Evolutionary conservation across 176 grass and related monocot genomes (phyloP), one percentile per base, ranked within the genome.

Genomic region (Oropetium thomaeum): DNA sequence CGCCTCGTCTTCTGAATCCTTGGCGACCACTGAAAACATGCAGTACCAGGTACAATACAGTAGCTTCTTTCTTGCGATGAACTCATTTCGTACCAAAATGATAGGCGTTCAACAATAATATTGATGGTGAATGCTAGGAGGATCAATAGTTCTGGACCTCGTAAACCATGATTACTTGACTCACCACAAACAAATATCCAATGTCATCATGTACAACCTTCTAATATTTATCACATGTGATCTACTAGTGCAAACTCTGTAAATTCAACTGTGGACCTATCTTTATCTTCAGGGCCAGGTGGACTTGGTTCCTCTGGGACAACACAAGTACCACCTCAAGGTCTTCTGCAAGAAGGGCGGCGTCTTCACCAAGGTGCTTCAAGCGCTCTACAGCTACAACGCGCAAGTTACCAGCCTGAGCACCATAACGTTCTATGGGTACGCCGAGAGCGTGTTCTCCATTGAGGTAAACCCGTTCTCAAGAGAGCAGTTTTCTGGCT

Each of bases 41-140:
- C 76, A 80, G 68, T 89, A 79, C 19, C 88, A 92, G 91, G 96
- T 94, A 82, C n/a, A n/a, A n/a, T n/a, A n/a, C n/a, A n/a, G n/a
- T n/a, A n/a, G n/a, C n/a, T n/a, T n/a, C n/a, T n/a, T n/a, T n/a
- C n/a, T n/a, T n/a, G n/a, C n/a, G n/a, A n/a, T n/a, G n/a, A n/a
- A n/a, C n/a, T n/a, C n/a, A n/a, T n/a, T n/a, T n/a, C n/a, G n/a
- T n/a, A n/a, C n/a, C n/a, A n/a, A n/a, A n/a, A n/a, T n/a, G n/a
- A n/a, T n/a, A n/a, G n/a, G n/a, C n/a, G n/a, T n/a, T n/a, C n/a
- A n/a, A n/a, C n/a, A n/a, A n/a, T n/a, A n/a, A n/a, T n/a, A n/a
- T n/a, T n/a, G n/a, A n/a, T n/a, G n/a, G n/a, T n/a, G n/a, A n/a
- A n/a, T n/a, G n/a, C n/a, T n/a, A n/a, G n/a, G n/a, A n/a, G n/a